Conservation (phyloP, 192 early-diverging fungal species). For the Coemansia aciculifera region DNA sequence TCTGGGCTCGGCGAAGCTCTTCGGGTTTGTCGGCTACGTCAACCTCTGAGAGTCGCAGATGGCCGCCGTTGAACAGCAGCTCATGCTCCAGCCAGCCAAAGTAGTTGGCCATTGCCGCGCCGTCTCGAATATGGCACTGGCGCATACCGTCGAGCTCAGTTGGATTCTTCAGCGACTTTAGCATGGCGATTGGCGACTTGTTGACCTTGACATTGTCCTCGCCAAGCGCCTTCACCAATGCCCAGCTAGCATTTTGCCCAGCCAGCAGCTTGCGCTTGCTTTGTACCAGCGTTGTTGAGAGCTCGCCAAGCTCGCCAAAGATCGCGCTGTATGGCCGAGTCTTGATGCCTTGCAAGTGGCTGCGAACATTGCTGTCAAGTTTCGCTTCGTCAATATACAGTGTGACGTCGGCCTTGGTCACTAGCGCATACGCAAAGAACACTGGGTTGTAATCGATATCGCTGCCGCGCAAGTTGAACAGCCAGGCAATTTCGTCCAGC, state of each 20-base stretch:
- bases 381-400: slow-evolving; percentile 82
- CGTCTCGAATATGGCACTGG: slow-evolving; percentile 87
- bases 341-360: slow-evolving; percentile 65
- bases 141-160: slow-evolving; percentile 91
- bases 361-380: slow-evolving; percentile 60
- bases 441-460: slow-evolving; percentile 97
- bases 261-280: slow-evolving; percentile 60
- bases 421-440: slow-evolving; percentile 87
- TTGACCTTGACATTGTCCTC: slow-evolving; percentile 57
- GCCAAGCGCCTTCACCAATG: slow-evolving; percentile 74
- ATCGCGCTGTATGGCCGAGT: slow-evolving; percentile 75
- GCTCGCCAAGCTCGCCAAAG: slow-evolving; percentile 68
- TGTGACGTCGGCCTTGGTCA: slow-evolving; percentile 66
- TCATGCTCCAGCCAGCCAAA: slow-evolving; percentile 96
- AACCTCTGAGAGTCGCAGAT: slow-evolving; percentile 71
- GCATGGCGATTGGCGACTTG: slow-evolving; percentile 70
- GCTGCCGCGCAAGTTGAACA: slow-evolving; percentile 95
- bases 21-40: slow-evolving; percentile 86
- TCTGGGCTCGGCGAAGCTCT: slow-evolving; percentile 70
- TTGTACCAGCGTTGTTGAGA: slow-evolving; percentile 19
- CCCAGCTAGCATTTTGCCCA: slow-evolving; percentile 68
- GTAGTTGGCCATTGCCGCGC: slow-evolving; percentile 79
- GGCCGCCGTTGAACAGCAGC: slow-evolving; percentile 65
- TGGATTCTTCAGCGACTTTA: slow-evolving; percentile 94
- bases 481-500: slow-evolving; percentile 96